These are phyloP conservation scores for Parasitella parasitica DNA, from an alignment of 371 early-diverging fungal genomes.

Conservation along the genomic window DNA sequence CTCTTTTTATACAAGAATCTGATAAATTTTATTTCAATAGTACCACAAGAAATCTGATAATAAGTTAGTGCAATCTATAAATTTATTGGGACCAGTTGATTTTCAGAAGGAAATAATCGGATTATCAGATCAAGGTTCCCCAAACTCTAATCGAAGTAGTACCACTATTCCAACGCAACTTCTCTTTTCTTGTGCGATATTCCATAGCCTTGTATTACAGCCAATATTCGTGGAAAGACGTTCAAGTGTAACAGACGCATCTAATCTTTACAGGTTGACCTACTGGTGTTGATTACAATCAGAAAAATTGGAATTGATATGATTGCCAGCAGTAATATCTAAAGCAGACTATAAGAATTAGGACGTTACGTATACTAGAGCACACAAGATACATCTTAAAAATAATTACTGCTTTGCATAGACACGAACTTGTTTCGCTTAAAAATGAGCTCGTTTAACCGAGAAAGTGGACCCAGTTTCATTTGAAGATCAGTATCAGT, in stretches of 20 bases:
- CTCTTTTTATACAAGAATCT: neutral
- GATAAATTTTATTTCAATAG: neutral
- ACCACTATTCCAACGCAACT: neutral
- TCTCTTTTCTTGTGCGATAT: neutral
- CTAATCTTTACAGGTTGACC: neutral
- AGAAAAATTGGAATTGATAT: neutral
- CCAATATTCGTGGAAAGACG: neutral
- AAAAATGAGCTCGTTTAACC: too few relatives aligned
- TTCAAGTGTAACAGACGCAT: neutral
- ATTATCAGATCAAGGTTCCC: neutral
- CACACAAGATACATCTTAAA: too few relatives aligned
- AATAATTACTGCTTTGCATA: too few relatives aligned
- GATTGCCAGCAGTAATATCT: neutral
- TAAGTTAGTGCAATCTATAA: neutral
- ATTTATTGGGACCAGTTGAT: neutral
- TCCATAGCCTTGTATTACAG: neutral
- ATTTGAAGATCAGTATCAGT: too few relatives aligned
- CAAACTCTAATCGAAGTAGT: neutral
- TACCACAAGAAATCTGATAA: neutral
- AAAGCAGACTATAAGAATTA: too few relatives aligned
- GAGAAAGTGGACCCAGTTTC: too few relatives aligned
- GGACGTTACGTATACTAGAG: too few relatives aligned
- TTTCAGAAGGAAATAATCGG: neutral
- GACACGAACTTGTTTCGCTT: too few relatives aligned
- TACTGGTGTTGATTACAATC: neutral